Conservation (phyloP, 2,329 filamentous ascomycete species). For the Pseudogymnoascus sp. region DNA sequence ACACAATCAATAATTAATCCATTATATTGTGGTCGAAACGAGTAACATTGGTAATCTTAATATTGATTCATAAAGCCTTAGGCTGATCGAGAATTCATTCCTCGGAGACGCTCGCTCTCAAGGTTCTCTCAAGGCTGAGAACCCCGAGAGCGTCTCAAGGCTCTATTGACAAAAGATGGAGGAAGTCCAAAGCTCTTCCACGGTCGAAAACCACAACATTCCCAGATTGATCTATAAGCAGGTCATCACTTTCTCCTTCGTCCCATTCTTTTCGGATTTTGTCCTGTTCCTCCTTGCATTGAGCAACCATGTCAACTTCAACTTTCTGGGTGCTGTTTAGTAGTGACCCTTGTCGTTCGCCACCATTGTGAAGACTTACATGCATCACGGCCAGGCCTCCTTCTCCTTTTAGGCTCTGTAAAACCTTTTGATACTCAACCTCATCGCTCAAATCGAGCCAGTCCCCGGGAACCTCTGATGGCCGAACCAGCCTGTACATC, state of each 20-base stretch:
- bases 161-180: not conserved
- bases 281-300: not conserved
- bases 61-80: not conserved
- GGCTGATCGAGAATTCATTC: not conserved
- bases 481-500: conserved; percentile 16
- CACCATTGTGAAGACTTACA: not conserved
- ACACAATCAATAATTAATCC: not conserved
- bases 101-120: not conserved
- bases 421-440: not conserved
- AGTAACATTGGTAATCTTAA: not conserved
- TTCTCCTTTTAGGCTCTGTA: not conserved
- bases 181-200: not conserved
- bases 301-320: not conserved
- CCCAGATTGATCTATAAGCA: not conserved
- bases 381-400: not conserved
- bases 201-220: not conserved
- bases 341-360: not conserved
- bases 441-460: not conserved
- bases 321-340: not conserved
- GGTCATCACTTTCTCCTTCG: not conserved
- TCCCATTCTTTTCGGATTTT: not conserved
- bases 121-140: not conserved
- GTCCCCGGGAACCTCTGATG: not conserved
- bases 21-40: not conserved
- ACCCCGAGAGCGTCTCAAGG: not conserved